phyloP scores from a whole-genome alignment of 495 filamentous ascomycete species.

The Achaetomiella virescens region DNA sequence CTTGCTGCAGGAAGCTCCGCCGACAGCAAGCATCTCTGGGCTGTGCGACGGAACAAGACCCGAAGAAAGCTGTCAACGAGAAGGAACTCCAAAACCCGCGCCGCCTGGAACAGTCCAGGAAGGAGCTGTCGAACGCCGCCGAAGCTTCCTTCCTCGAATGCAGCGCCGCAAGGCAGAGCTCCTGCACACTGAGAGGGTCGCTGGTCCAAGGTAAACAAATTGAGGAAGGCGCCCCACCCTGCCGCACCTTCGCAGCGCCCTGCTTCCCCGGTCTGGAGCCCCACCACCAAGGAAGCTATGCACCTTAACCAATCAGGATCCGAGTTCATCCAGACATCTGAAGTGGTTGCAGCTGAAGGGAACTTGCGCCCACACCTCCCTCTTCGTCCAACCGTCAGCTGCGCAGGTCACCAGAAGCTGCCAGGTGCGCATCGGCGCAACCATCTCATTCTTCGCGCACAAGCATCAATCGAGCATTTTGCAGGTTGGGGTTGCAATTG shows the following conservation, averaged over 20 bases:
- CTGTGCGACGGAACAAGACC: background rate
- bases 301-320: background rate
- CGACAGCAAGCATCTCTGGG: background rate
- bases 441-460: background rate
- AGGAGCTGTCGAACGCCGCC: background rate
- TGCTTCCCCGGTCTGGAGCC: background rate
- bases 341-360: background rate
- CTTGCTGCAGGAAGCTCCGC: constrained; percentile 2
- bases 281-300: background rate
- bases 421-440: constrained; percentile 14
- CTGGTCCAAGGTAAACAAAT: constrained; percentile 1
- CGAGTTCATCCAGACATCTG: background rate
- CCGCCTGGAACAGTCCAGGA: background rate
- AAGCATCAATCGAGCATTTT: background rate
- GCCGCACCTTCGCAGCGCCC: constrained; percentile 2
- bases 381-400: background rate
- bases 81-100: background rate
- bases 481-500: background rate
- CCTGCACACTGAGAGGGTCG: background rate
- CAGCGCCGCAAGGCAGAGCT: background rate
- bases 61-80: background rate
- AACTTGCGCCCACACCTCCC: background rate
- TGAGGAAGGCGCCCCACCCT: background rate
- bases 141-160: background rate
- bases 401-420: constrained; percentile 1